Percentiles rank a stretch among this genome's conserved stretches.
Conservation (phyloP, 2,329 filamentous ascomycete genomes). For the Aureobasidium melanogenum region DNA sequence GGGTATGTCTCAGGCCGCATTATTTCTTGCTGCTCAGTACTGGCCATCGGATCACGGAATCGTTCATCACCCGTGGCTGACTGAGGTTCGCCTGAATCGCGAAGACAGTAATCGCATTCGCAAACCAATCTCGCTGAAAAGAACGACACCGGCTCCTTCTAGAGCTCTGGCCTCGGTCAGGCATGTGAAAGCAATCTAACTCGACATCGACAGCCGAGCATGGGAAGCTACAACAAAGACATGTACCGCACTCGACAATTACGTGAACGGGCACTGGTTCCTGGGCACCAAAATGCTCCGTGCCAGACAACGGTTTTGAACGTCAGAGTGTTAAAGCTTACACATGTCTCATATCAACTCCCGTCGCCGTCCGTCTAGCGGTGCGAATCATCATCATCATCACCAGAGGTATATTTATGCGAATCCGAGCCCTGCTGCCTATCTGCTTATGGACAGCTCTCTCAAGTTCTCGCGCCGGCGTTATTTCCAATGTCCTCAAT, state of each 20-base stretch:
- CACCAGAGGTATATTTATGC: neutral
- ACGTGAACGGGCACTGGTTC: neutral
- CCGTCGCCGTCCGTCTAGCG: neutral
- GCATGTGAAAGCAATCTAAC: slow-evolving; percentile 11
- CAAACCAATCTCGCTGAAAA: neutral
- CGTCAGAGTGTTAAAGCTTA: neutral
- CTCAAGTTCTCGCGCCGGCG: neutral
- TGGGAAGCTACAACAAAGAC: neutral
- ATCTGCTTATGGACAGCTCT: too few relatives aligned
- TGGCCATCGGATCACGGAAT: neutral
- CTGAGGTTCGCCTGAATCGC: slow-evolving; percentile 4
- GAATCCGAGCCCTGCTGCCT: too few relatives aligned
- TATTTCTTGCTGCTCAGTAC: neutral
- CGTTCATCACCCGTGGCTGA: neutral
- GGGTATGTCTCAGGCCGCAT: neutral
- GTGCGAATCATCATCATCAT: neutral
- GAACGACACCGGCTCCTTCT: neutral
- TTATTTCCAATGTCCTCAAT: neutral
- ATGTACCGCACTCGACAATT: neutral
- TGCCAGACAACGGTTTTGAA: slow-evolving; percentile 1
- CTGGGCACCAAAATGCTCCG: neutral
- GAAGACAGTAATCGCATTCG: neutral
- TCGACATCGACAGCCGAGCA: neutral
- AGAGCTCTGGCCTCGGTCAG: neutral
- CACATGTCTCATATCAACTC: slow-evolving; percentile 3